Percentiles rank a stretch among this genome's conserved stretches.
Evolutionary conservation across 2,329 filamentous ascomycete species (phyloP).

Genomic region (Cadophora malorum): DNA sequence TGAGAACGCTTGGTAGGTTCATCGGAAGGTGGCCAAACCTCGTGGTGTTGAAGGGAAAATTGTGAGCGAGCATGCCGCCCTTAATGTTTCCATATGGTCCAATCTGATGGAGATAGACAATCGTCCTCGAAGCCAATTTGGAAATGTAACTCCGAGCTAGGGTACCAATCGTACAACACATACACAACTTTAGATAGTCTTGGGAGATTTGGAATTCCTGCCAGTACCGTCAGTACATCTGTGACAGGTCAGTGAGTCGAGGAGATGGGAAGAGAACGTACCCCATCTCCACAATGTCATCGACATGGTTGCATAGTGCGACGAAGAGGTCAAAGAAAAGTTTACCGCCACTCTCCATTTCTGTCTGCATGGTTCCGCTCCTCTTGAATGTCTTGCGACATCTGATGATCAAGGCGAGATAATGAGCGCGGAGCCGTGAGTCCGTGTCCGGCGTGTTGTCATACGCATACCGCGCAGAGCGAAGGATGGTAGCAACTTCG

Average conservation of each 20-base stretch:
- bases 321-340: conserved; percentile 99
- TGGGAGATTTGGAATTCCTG: conserved; percentile 59
- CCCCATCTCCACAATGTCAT: conserved; percentile 89
- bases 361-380: conserved; percentile 97
- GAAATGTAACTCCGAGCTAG: conserved; percentile 39
- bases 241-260: conserved; percentile 36
- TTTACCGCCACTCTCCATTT: conserved; percentile 93
- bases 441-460: conserved; percentile 93
- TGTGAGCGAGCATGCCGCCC: conserved; percentile 39
- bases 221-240: conserved; percentile 34
- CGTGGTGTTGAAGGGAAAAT: conserved; percentile 49
- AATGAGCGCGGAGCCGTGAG: conserved; percentile 92
- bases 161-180: conserved; percentile 37
- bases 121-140: conserved; percentile 44
- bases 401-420: conserved; percentile 95
- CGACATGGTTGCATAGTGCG: conserved; percentile 97
- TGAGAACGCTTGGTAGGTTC: conserved; percentile 48
- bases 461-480: conserved; percentile 93
- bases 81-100: conserved; percentile 44
- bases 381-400: conserved; percentile 97
- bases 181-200: conserved; percentile 55
- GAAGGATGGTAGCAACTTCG: conserved; percentile 88
- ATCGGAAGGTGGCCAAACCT: conserved; percentile 55
- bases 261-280: conserved; percentile 33
- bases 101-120: conserved; percentile 48